Conservation (phyloP, 257 asterid species). For the Ligustrum vulgare region DNA sequence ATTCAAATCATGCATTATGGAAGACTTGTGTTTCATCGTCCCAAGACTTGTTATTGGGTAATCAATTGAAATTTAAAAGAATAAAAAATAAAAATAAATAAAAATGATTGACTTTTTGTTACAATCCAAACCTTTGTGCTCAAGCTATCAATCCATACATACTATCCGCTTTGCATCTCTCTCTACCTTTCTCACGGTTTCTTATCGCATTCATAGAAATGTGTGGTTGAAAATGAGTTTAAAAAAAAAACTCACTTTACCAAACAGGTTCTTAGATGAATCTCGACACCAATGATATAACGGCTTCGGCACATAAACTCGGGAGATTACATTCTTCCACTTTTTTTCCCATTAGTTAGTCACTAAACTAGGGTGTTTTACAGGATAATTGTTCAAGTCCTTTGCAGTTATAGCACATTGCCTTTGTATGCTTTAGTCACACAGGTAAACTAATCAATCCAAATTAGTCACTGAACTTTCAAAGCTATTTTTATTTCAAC, state of each 20-base stretch:
- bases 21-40: constrained; percentile 53
- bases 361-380: neutral
- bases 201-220: too few relatives aligned
- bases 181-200: too few relatives aligned
- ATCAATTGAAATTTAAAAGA: neutral
- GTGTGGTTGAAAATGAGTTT: too few relatives aligned
- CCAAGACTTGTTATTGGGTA: constrained; percentile 78
- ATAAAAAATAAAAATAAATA: neutral
- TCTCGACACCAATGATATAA: too few relatives aligned
- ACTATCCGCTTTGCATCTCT: too few relatives aligned
- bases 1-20: constrained; percentile 89
- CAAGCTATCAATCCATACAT: too few relatives aligned
- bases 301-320: too few relatives aligned
- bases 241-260: too few relatives aligned
- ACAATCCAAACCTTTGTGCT: neutral
- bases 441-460: constrained; percentile 40
- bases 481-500: neutral
- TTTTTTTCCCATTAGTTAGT: neutral
- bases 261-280: too few relatives aligned
- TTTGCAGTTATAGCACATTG: constrained; percentile 62
- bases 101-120: neutral
- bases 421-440: constrained; percentile 61
- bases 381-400: constrained; percentile 55
- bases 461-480: neutral
- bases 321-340: neutral